Evolutionary conservation across 148 eudicot genomes (phyloP), one percentile per base, ranked within the genome.

Genomic region (Selenicereus undatus): DNA sequence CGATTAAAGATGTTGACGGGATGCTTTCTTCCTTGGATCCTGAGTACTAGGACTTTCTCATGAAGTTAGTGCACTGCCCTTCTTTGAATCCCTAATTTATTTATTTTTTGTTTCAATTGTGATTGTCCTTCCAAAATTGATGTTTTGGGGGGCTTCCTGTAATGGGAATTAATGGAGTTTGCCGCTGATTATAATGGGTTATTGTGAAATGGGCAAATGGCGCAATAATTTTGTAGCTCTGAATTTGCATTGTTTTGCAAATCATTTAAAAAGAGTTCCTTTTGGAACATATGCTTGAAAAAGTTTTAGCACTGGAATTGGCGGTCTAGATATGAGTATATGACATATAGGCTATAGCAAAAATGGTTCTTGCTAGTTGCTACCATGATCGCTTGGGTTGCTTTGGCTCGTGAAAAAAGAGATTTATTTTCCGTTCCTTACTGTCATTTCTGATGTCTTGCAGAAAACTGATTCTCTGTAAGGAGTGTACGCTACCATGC

Each of bases 31-130:
- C 94, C 75, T 89, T 95, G 82, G 98, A 95, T 85, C 92, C 91
- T 20, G 98, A 95, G 89, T 95, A 95, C 81, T 88, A 93, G 82
- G 98, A 95, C 73, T 92, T 95, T 79, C 93, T 95, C 36, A 95
- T 95, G 98, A 95, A 95, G 98, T 95, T 84, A 87, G 92, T 84
- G 14, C 29, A 18, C n/a, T 51, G 17, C 29, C 43, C 32, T 32
- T 35, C n/a, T 22, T 70, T 50, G 45, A 9, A 39, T 43, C 51
- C 70, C 51, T 32, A n/a, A n/a, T n/a, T n/a, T n/a, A n/a, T n/a
- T 70, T 8, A 75, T 0, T 52, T 43, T 29, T 76, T 77, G 20
- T 21, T 0, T 78, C 10, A 76, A 30, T 54, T 83, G 27, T 48
- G 39, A 22, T 50, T 48, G 35, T 5, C 42, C 75, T 71, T 43